These are phyloP conservation scores for Trichothecium roseum DNA, from an alignment of 2,329 filamentous ascomycete genomes.

Conservation along the genomic window DNA sequence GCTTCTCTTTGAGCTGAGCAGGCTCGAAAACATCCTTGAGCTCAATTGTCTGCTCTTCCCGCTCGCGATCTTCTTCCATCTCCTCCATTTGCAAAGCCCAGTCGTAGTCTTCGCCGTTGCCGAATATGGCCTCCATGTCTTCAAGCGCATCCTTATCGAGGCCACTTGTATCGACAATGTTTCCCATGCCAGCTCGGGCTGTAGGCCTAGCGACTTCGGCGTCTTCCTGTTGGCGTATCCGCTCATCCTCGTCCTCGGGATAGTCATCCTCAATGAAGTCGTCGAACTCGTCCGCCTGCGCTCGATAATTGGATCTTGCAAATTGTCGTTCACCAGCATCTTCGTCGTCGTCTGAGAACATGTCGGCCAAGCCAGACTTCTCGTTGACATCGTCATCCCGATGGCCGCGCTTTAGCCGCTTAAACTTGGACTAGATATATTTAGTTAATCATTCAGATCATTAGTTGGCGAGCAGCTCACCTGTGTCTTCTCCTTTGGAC, in stretches of 20 bases:
- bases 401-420: constrained; percentile 88
- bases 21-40: constrained; percentile 98
- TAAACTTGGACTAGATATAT: constrained; percentile 67
- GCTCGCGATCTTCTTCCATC: constrained; percentile 67
- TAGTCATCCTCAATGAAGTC: constrained; percentile 98
- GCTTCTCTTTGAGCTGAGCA: constrained; percentile 84
- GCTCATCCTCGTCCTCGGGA: constrained; percentile 74
- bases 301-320: constrained; percentile 42
- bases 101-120: constrained; percentile 88
- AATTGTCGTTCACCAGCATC: constrained; percentile 47
- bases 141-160: constrained; percentile 88
- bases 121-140: constrained; percentile 94
- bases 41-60: constrained; percentile 76
- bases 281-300: constrained; percentile 69
- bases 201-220: constrained; percentile 77
- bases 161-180: constrained; percentile 68
- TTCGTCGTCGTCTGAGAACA: constrained; percentile 93
- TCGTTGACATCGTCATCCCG: constrained; percentile 57
- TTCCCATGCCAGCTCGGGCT: constrained; percentile 55
- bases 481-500: constrained; percentile 55
- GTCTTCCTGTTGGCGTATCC: constrained; percentile 69
- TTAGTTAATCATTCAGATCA: constrained; percentile 7
- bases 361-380: constrained; percentile 72
- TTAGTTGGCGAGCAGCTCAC: constrained; percentile 36
- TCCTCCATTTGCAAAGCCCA: constrained; percentile 89